phyloP scores from a whole-genome alignment of 768 basidiomycete species.

The Amanita thiersii region DNA sequence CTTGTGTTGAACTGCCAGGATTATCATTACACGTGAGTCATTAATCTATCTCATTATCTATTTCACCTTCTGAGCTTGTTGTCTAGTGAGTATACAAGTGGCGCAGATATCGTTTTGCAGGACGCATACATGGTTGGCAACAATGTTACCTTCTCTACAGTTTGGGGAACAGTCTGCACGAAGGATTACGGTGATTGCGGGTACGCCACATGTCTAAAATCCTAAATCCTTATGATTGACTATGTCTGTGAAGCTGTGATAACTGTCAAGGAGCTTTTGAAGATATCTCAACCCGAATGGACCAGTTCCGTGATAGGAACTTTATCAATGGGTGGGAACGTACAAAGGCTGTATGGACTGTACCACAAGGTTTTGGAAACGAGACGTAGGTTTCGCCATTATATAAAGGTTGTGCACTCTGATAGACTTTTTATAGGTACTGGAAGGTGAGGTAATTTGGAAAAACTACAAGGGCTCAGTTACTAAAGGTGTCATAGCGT shows the following conservation, averaged over 20 bases:
- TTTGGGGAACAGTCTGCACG: constrained; percentile 59
- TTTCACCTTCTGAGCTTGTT: not conserved
- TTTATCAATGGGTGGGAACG: constrained; percentile 61
- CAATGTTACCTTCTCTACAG: constrained; percentile 55
- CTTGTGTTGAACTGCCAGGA: constrained; percentile 63
- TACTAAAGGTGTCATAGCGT: constrained; percentile 19
- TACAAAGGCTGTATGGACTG: constrained; percentile 68
- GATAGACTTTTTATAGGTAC: constrained; percentile 20
- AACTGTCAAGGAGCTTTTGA: constrained; percentile 64
- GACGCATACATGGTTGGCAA: constrained; percentile 54
- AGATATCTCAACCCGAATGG: constrained; percentile 62
- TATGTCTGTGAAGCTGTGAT: constrained; percentile 31
- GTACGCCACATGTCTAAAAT: constrained; percentile 34
- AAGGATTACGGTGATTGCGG: constrained; percentile 66
- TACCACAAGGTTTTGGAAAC: constrained; percentile 72
- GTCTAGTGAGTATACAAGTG: constrained; percentile 36
- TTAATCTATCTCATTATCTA: no score
- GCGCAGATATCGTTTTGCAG: constrained; percentile 66
- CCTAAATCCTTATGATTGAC: constrained; percentile 13
- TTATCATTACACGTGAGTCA: constrained; percentile 44
- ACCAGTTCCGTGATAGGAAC: constrained; percentile 52
- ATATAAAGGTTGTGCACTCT: not conserved
- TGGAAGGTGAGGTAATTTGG: constrained; percentile 40
- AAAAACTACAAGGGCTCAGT: no score
- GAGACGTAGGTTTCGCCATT: constrained; percentile 30